Evolutionary conservation across 2,329 filamentous ascomycete genomes (phyloP).

Genomic region (Rutstroemia sp.): DNA sequence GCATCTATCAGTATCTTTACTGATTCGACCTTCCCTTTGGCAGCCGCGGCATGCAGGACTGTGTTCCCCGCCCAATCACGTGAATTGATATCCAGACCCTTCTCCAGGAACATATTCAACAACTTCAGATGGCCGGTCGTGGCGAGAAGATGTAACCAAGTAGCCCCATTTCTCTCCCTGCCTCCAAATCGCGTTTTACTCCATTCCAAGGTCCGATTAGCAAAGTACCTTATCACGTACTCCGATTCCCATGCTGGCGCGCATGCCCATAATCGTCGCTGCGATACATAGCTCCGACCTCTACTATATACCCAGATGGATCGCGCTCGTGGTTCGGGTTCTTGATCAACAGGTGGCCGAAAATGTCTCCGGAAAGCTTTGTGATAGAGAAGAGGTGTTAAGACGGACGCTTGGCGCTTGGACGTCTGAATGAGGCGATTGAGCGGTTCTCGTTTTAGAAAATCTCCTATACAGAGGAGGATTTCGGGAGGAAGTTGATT

Average conservation of each 20-base stretch:
- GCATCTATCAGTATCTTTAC: not conserved
- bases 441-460: constrained; percentile 2
- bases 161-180: constrained; percentile 8
- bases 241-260: constrained; percentile 1
- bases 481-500: constrained; percentile 6
- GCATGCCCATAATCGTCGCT: constrained; percentile 2
- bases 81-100: constrained; percentile 3
- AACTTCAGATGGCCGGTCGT: not conserved
- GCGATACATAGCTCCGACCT: constrained; percentile 6
- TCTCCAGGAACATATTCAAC: not conserved
- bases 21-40: not conserved
- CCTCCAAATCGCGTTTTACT: constrained; percentile 3
- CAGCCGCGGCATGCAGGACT: constrained; percentile 1
- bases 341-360: not conserved
- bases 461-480: constrained; percentile 2
- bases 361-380: constrained; percentile 8
- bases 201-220: constrained; percentile 2
- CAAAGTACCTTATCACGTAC: constrained; percentile 3
- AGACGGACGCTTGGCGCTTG: not conserved
- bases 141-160: constrained; percentile 7
- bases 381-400: constrained; percentile 1
- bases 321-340: constrained; percentile 1
- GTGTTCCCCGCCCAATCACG: constrained; percentile 7
- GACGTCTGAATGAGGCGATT: constrained; percentile 4
- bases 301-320: constrained; percentile 8